Base-by-base conservation (phyloP, 2,329 filamentous ascomycete species). In the Penicillium vulpinum region DNA sequence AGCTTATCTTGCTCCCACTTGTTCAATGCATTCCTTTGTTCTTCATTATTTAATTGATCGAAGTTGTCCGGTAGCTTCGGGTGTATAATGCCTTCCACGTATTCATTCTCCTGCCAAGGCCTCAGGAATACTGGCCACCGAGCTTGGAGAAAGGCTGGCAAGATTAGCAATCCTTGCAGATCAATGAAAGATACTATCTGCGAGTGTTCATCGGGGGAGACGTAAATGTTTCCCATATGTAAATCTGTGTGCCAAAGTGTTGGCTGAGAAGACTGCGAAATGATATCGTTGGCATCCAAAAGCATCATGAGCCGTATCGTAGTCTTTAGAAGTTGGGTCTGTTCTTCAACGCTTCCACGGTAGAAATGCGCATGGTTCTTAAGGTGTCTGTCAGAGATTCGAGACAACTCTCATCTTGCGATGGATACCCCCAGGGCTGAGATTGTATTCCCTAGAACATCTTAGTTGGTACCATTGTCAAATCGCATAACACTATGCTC, bases 21-120 rank as follows among this genome's bases (percentile, higher is more conserved):
- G 15, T 9, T 45, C 10, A 18, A 13, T 9, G 38, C 38, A 24
- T 10, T 7, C 24, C 5, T 18, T 18, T n/a, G 29, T 44, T 4
- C 41, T 28, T 29, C 41, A 16, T 29, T 16, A 10, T 29, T 5
- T 15, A 45, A 18, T 28, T 45, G 22, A 13, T 28, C n/a, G 10
- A 45, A 21, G 41, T 45, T 5, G 5, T 29, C 26, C 2, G 24
- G 24, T 6, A 45, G 26, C 26, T 97, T 40, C 21, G 15, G 6
- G 9, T 40, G 21, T 40, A 40, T 9, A 24, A 7, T 21, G 3
- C 21, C 38, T 40, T 7, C 24, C 38, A 24, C 38, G 11, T 40
- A 40, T 40, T 40, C 13, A 24, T 11, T 24, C 38, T 40, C 38
- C 38, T 40, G 5, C 2, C 11, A 15, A 24, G 38, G 38, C 1